Base-by-base conservation (phyloP, 768 basidiomycete genomes). In the Tephrocybe sp. region DNA sequence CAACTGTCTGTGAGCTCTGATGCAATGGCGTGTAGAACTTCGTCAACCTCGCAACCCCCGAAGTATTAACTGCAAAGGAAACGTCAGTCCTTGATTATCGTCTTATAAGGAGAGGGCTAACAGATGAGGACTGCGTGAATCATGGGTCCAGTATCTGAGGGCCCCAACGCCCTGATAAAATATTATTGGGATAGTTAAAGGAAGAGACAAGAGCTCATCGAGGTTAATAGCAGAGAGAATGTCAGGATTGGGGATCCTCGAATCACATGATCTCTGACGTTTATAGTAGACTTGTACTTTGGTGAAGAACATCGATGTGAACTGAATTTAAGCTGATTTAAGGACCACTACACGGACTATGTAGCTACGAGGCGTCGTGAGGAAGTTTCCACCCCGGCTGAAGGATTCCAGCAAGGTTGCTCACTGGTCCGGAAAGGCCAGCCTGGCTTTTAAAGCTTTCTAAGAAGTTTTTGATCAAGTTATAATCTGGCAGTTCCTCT, bases 381-480 rank as follows among this genome's bases (percentile, higher is more conserved):
- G 92, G 92, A 33, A 93, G 66, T 36, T 75, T 74, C 71, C 89
- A 90, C 0, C 78, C 87, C 39, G 84, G 82, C 49, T 89, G 83
- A 54, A 99, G 65, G 57, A 93, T 75, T 35, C 97, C 92, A 36
- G 86, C 89, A 39, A 99, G 71, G 62, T 86, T 97, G 47, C 95
- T 79, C 12, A 97, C 95, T 19, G 95, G 97, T 1, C 97, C 97
- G 20, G 76, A 19, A 76, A 72, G 3, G 92, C 84, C 62, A 97
- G 20, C 20, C 11, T 8, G 30, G 35, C 17, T 86, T 65, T 91
- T 92, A 75, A 92, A 98, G 68, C 93, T 96, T 72, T 97, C 93
- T 67, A 98, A 68, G 67, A 99, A 94, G 67, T 97, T 96, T 70
- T 92, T 96, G 73, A 98, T 96, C 61, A 98, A 71, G 59, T 85